These are phyloP conservation scores for Lecanicillium sp. DNA, from an alignment of 2,329 filamentous ascomycete genomes.

Conservation along the genomic window DNA sequence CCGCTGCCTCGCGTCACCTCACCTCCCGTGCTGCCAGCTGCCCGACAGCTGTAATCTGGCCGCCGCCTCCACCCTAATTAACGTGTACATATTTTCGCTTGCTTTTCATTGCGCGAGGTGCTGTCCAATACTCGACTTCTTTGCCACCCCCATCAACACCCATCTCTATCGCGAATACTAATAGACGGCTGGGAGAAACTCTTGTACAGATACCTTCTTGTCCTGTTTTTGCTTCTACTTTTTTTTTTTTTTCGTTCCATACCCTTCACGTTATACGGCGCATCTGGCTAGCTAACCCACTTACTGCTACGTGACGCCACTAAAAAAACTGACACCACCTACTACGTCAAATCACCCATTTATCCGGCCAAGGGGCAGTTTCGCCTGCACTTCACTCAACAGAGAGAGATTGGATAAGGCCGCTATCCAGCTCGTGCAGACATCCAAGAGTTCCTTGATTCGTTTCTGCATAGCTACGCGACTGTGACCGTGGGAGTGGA, in stretches of 20 bases:
- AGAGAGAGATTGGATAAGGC: too few species aligned
- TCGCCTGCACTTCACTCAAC: neutral
- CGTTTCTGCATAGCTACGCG: slow-evolving; percentile 3
- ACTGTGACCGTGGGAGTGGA: too few species aligned
- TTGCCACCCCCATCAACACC: slow-evolving; percentile 6
- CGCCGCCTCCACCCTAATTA: slow-evolving; percentile 2
- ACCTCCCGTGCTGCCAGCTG: neutral
- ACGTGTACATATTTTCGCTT: slow-evolving; percentile 5
- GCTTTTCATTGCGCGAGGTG: neutral
- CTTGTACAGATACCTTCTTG: neutral
- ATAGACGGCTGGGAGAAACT: too few species aligned
- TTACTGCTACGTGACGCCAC: neutral
- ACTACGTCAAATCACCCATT: slow-evolving; percentile 27
- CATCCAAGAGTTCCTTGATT: slow-evolving; percentile 1
- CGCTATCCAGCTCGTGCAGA: too few species aligned
- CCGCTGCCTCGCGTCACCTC: slow-evolving; percentile 6
- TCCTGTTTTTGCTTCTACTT: neutral
- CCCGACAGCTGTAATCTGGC: neutral
- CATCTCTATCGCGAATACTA: too few species aligned
- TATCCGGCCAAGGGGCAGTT: slow-evolving; percentile 10
- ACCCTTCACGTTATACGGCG: neutral
- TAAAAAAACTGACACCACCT: neutral
- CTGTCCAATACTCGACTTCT: neutral
- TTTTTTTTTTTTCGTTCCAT: neutral
- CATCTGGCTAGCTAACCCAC: neutral